phyloP scores from a whole-genome alignment of 306 rosid species.

The Hippophae tibetana region DNA sequence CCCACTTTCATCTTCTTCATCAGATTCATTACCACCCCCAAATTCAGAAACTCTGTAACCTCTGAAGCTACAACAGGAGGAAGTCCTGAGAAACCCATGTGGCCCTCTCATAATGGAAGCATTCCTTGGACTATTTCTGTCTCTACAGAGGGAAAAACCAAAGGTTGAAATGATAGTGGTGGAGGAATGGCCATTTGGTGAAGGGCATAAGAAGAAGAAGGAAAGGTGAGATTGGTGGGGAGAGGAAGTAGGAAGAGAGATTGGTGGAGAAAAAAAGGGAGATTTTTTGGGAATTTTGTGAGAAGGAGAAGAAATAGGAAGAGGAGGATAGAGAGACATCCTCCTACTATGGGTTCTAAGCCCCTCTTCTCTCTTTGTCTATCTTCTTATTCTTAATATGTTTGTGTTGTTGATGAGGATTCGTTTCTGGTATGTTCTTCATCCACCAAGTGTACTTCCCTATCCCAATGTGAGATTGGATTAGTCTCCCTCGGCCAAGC shows the following conservation, averaged over 20 bases:
- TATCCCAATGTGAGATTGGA: not conserved
- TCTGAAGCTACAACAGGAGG: constrained; percentile 17
- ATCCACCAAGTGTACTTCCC: not conserved
- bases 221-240: constrained; percentile 14
- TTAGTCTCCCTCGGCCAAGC: too few relatives aligned
- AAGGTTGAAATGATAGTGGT: not conserved
- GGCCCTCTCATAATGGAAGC: constrained; percentile 18
- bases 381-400: not conserved
- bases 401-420: not conserved
- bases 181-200: constrained; percentile 4
- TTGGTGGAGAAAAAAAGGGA: constrained; percentile 12
- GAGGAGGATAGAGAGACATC: constrained; percentile 12
- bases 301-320: constrained; percentile 22
- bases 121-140: not conserved
- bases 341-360: not conserved
- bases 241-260: constrained; percentile 19
- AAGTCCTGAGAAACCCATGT: constrained; percentile 5
- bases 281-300: constrained; percentile 3
- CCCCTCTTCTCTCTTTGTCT: not conserved
- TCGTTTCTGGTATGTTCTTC: not conserved
- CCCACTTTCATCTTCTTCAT: constrained; percentile 18
- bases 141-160: constrained; percentile 21
- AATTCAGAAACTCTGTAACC: constrained; percentile 9
- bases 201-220: constrained; percentile 3
- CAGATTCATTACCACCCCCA: constrained; percentile 21